Conservation (phyloP, 768 basidiomycete genomes). For the Postia placenta region DNA sequence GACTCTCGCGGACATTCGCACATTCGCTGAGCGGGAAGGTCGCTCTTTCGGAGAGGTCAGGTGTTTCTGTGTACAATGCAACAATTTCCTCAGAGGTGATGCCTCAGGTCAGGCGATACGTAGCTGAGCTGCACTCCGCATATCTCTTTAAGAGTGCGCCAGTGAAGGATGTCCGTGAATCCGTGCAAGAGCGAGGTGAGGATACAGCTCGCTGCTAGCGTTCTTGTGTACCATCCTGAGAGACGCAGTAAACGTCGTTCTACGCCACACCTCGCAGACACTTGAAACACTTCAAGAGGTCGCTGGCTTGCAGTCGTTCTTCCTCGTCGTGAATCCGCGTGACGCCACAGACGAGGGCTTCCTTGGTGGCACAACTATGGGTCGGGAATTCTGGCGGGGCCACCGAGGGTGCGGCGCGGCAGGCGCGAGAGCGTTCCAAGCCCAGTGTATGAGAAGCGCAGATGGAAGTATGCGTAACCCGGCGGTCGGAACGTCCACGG, state of each 20-base stretch:
- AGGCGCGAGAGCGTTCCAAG: slow-evolving; percentile 53
- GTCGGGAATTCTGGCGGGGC: slow-evolving; percentile 63
- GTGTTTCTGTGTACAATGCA: background rate
- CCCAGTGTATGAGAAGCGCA: slow-evolving; percentile 30
- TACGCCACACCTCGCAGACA: slow-evolving; percentile 43
- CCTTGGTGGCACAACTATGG: slow-evolving; percentile 54
- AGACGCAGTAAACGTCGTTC: slow-evolving; percentile 37
- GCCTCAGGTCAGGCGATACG: slow-evolving; percentile 36
- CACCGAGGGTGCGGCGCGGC: slow-evolving; percentile 51
- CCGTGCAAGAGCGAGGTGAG: slow-evolving; percentile 7
- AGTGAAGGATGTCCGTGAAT: slow-evolving; percentile 2
- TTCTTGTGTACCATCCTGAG: background rate
- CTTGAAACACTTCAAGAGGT: slow-evolving; percentile 47
- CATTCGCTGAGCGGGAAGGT: slow-evolving; percentile 56
- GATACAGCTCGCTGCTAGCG: background rate
- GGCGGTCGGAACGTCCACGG: background rate
- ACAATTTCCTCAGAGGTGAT: background rate
- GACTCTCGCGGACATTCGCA: slow-evolving; percentile 46
- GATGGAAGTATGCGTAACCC: background rate
- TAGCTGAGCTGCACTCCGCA: slow-evolving; percentile 61
- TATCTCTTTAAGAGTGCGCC: slow-evolving; percentile 37
- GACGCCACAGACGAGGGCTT: slow-evolving; percentile 46
- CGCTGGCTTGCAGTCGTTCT: slow-evolving; percentile 53
- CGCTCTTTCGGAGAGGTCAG: slow-evolving; percentile 55
- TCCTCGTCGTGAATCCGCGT: slow-evolving; percentile 52